Conservation (phyloP, 768 basidiomycete genomes). For the Tylopilus sp. region DNA sequence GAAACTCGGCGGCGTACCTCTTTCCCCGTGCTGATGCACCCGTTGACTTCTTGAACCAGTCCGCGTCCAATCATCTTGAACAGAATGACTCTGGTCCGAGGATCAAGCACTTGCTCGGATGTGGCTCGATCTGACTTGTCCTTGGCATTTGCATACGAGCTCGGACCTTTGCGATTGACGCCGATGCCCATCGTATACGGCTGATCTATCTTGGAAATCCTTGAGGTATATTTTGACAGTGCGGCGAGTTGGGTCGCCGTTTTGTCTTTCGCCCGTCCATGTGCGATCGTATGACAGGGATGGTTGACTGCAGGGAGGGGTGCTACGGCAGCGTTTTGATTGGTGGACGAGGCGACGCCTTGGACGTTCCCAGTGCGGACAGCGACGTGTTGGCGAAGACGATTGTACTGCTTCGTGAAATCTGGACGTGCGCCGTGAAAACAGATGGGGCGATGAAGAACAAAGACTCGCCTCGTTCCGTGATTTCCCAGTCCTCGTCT, state of each 20-base stretch:
- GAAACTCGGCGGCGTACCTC: slow-evolving; percentile 53
- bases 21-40: slow-evolving; percentile 97
- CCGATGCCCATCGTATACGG: slow-evolving; percentile 68
- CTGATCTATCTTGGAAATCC: slow-evolving; percentile 69
- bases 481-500: slow-evolving; percentile 87
- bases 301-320: slow-evolving; percentile 71
- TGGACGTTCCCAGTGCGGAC: slow-evolving; percentile 72
- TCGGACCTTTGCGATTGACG: slow-evolving; percentile 90
- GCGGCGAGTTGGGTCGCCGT: slow-evolving; percentile 70
- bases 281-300: slow-evolving; percentile 38
- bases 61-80: slow-evolving; percentile 96
- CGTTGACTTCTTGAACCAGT: slow-evolving; percentile 85
- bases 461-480: slow-evolving; percentile 63
- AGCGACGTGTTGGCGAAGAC: slow-evolving; percentile 86
- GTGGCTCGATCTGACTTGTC: slow-evolving; percentile 98
- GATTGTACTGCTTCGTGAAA: slow-evolving; percentile 98
- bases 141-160: slow-evolving; percentile 82
- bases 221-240: slow-evolving; percentile 72
- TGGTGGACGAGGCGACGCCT: slow-evolving; percentile 51
- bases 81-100: slow-evolving; percentile 88
- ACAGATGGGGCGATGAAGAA: not conserved
- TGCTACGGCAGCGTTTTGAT: slow-evolving; percentile 49
- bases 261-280: slow-evolving; percentile 47
- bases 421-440: slow-evolving; percentile 46
- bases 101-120: slow-evolving; percentile 94